These are phyloP conservation scores for Phytophthora cryptogea DNA, from an alignment of 352 stramenopile genomes.

Conservation along the genomic window DNA sequence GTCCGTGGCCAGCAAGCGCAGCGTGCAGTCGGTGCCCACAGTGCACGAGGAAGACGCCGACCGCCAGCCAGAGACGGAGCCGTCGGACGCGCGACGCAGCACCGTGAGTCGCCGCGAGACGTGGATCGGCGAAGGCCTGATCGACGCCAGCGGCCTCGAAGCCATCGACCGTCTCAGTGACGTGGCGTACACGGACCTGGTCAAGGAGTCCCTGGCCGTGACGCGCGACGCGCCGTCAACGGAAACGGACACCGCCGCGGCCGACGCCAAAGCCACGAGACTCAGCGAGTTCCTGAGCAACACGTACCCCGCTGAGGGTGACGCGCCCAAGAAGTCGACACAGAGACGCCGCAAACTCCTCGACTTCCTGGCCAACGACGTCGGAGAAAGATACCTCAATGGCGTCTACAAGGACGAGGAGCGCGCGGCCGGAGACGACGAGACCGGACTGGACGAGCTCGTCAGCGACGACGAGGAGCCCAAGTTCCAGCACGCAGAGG, in stretches of 20 bases:
- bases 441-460: slow-evolving; percentile 30
- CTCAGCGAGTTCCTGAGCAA: slow-evolving; percentile 53
- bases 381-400: slow-evolving; percentile 71
- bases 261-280: slow-evolving; percentile 34
- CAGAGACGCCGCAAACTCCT: slow-evolving; percentile 67
- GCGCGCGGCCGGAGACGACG: slow-evolving; percentile 33
- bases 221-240: slow-evolving; percentile 7
- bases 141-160: slow-evolving; percentile 53
- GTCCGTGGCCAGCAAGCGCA: slow-evolving; percentile 34
- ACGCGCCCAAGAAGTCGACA: slow-evolving; percentile 29
- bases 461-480: slow-evolving; percentile 28
- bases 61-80: slow-evolving; percentile 25
- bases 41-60: slow-evolving; percentile 20
- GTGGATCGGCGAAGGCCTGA: slow-evolving; percentile 72
- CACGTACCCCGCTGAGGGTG: slow-evolving; percentile 36
- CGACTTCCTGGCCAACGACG: slow-evolving; percentile 75
- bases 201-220: slow-evolving; percentile 28
- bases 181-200: slow-evolving; percentile 38
- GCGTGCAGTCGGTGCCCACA: slow-evolving; percentile 31
- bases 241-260: slow-evolving; percentile 16
- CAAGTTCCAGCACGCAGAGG: slow-evolving; percentile 22
- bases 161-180: slow-evolving; percentile 60
- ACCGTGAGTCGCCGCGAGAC: slow-evolving; percentile 50
- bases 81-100: slow-evolving; percentile 25
- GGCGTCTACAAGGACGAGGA: slow-evolving; percentile 74